phyloP scores from a whole-genome alignment of 805 yeast species.

The Myxozyma geophila region DNA sequence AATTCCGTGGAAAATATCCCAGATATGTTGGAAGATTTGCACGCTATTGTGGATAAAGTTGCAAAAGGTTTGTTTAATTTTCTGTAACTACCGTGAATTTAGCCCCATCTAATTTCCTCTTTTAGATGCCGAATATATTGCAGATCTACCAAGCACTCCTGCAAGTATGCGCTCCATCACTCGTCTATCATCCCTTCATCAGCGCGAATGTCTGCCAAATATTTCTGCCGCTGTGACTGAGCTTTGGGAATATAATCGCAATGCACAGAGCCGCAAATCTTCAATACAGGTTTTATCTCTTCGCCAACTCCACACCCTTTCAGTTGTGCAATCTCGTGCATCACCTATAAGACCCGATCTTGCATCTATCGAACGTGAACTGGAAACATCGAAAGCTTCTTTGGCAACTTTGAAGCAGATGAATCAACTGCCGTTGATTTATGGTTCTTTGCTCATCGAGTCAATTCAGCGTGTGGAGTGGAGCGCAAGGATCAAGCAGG shows the following conservation, averaged over 20 bases:
- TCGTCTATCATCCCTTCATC: constrained; percentile 39
- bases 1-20: constrained; percentile 20
- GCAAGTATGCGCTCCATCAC: constrained; percentile 31
- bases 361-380: constrained; percentile 34
- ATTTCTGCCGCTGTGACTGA: constrained; percentile 38
- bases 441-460: constrained; percentile 47
- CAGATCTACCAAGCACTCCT: constrained; percentile 34
- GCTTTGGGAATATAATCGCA: constrained; percentile 31
- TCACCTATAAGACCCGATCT: constrained; percentile 41
- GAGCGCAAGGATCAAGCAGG: constrained; percentile 35
- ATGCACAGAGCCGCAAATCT: constrained; percentile 33
- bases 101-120: background rate
- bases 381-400: constrained; percentile 41
- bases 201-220: constrained; percentile 42
- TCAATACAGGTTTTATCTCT: constrained; percentile 28
- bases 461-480: constrained; percentile 43
- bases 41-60: constrained; percentile 38
- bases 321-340: constrained; percentile 42
- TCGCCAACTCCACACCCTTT: constrained; percentile 25
- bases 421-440: constrained; percentile 47
- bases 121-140: constrained; percentile 39
- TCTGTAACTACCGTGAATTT: background rate
- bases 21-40: constrained; percentile 39
- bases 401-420: constrained; percentile 44
- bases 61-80: constrained; percentile 22